Evolutionary conservation across 2,329 filamentous ascomycete species (phyloP), one percentile per base, ranked within the genome.

Genomic region (Claviceps sp.): DNA sequence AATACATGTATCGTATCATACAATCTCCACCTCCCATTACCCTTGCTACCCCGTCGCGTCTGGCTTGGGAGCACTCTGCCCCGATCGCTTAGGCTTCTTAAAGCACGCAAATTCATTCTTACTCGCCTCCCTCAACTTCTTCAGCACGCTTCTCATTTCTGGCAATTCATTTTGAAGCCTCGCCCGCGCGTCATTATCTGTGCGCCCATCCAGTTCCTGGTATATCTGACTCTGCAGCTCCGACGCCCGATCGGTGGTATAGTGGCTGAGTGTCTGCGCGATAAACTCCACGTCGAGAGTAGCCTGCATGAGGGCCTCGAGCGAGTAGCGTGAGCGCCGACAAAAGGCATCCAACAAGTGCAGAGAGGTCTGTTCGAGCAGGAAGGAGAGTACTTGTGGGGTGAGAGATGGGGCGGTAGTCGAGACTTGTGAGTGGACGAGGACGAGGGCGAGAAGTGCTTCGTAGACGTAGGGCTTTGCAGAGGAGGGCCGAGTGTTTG

Each of bases 211-310:
- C 16, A 98, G 73, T 64, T 93, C 88, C 57, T 93, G 81, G 67
- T 97, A 98, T 47, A 98, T 91, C 65, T 90, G 82, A 59, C 85
- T 85, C 70, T 97, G 93, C 14, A 87, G 76, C 63, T 90, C 82
- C 7, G 82, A 82, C 3, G 89, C 88, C 49, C 81, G 78, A 53
- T 95, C 86, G 0, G 88, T 93, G 0, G 88, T 93, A 67, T 94
- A 98, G 59, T 90, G 84, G 55, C 81, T 86, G 37, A 98, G 77
- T 5, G 91, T 96, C 71, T 98, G 93, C 1, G 90, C 88, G 53
- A 97, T 84, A 63, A 98, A 97, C 68, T 98, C 93, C 1, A 96
- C 90, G 63, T 98, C 93, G 1, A 98, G 79, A 0, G 93, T 98
- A 1, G 94, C 94, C 69, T 98, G 94, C 84, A 97, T 95, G 49